These are phyloP conservation scores for Heterobasidion irregulare DNA, from an alignment of 1,284 basidiomycete species.

Conservation along the genomic window DNA sequence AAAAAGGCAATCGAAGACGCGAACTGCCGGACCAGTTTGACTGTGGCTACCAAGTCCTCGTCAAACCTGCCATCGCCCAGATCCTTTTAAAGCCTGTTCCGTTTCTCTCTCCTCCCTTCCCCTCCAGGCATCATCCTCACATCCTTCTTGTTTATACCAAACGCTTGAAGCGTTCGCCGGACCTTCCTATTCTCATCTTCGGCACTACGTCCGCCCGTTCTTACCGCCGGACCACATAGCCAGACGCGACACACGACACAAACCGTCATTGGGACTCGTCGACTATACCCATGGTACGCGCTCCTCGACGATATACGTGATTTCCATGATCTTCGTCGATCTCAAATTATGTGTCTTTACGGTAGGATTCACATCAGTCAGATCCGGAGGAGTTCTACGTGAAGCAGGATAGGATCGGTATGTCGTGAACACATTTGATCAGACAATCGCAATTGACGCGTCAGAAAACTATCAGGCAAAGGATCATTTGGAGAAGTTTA, in stretches of 20 bases:
- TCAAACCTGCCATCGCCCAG: background rate
- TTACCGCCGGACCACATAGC: background rate
- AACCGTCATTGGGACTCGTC: background rate
- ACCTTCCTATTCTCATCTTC: background rate
- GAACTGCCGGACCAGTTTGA: background rate
- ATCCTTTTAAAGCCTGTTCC: background rate
- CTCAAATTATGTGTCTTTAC: background rate
- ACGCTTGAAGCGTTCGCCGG: background rate
- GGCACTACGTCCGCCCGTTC: background rate
- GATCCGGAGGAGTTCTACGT: slow-evolving; percentile 96
- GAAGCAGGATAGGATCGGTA: slow-evolving; percentile 93
- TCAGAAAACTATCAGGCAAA: slow-evolving; percentile 54
- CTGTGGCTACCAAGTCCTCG: background rate
- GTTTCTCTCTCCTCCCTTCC: background rate
- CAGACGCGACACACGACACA: background rate
- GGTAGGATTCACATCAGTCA: slow-evolving; percentile 57
- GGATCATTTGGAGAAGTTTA: slow-evolving; percentile 98
- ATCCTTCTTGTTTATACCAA: background rate
- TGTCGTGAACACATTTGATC: slow-evolving; percentile 16
- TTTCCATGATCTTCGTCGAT: background rate
- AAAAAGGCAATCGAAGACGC: background rate
- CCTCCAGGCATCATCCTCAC: background rate
- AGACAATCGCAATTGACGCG: background rate
- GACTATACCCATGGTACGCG: slow-evolving; percentile 3
- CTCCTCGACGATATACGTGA: background rate